Base-by-base conservation (phyloP, 1,284 basidiomycete species). In the Cystobasidium slooffiae region DNA sequence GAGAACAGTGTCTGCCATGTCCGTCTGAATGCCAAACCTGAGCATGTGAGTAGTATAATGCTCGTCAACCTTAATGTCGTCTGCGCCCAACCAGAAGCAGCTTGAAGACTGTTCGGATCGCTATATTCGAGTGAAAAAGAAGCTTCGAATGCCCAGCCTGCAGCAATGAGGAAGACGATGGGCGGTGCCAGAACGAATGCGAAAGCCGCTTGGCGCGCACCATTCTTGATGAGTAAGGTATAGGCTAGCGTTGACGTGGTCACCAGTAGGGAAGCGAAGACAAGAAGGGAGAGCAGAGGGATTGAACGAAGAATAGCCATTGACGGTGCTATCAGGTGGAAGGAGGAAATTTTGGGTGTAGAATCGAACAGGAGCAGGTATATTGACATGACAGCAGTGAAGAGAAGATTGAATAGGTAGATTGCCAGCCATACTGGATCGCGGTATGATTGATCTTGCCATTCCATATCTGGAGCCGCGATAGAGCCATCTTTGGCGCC, bases 71-170 rank as follows among this genome's bases (percentile, higher is more conserved):
- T n/a, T 37, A 65, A 44, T 18, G 62, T 56, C n/a, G 14, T 46
- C 24, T 31, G 12, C 14, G 52, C 44, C 49, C 51, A 56, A 43
- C 52, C 31, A 6, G 58, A 43, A 16, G 41, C 16, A 22, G 43
- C 39, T 20, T 20, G 39, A 8, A 20, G 1, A 1, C 49, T 41
- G 14, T 66, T 20, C 41, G 47, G 43, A 24, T 22, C 20, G 49
- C 20, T 6, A 9, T 24, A 53, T 49, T n/a, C 41, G 22, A 44
- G 51, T 22, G 39, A 41, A 59, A 55, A 73, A 3, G 70, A 73
- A 16, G 62, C 52, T 22, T 62, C 43, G 52, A 65, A 73, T 14
- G 70, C 63, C 70, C 70, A 73, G 0, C 62, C 70, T n/a, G 70
- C 62, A 20, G 39, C 62, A 20, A 59, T 18, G 20, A 64, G 52